These are phyloP conservation scores for Erodium trifolium DNA, from an alignment of 441 rosid genomes.

Conservation along the genomic window DNA sequence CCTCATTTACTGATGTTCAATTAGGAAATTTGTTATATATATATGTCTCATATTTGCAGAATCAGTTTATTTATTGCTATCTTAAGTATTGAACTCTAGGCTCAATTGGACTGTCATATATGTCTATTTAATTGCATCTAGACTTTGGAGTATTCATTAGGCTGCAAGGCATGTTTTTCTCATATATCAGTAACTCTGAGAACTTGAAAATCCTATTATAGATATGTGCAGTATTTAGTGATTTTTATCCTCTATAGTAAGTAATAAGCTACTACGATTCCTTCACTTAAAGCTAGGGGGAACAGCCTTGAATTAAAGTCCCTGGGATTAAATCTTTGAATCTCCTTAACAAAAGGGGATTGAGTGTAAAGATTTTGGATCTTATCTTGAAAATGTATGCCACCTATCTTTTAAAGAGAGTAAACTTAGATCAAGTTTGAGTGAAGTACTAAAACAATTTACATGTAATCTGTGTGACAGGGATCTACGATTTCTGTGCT, in stretches of 20 bases:
- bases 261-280: background rate
- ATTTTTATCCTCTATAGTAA: too few relatives aligned
- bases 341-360: too few relatives aligned
- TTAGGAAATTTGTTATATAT: background rate
- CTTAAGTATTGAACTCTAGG: too few relatives aligned
- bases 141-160: background rate
- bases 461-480: conserved; percentile 24
- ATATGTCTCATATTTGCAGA: too few relatives aligned
- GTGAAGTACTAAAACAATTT: background rate
- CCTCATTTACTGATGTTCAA: background rate
- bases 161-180: background rate
- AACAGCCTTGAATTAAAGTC: background rate
- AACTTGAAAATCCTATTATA: background rate
- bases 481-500: conserved; percentile 69
- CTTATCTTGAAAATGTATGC: too few relatives aligned
- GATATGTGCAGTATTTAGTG: background rate
- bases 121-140: too few relatives aligned
- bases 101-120: too few relatives aligned
- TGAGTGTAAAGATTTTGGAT: too few relatives aligned
- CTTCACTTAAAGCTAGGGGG: background rate
- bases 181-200: background rate
- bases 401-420: too few relatives aligned
- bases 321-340: background rate
- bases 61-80: too few relatives aligned
- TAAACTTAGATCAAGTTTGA: background rate